These are phyloP conservation scores for Rhodotorula sp. DNA, from an alignment of 1,284 basidiomycete genomes.

Conservation along the genomic window DNA sequence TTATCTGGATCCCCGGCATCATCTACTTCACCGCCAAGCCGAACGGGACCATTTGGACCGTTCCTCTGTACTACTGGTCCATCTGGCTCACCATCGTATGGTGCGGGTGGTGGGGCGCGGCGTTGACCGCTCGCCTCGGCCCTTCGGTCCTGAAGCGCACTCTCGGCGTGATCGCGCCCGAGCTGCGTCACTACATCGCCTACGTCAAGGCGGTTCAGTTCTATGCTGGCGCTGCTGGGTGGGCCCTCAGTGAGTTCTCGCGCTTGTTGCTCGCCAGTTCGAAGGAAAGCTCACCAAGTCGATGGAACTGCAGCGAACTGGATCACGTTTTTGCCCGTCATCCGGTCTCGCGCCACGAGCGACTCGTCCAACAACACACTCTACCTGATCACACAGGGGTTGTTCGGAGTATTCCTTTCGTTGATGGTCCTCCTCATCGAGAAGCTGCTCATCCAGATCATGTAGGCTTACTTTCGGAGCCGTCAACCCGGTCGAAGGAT, in stretches of 20 bases:
- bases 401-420: conserved; percentile 74
- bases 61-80: conserved; percentile 76
- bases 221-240: conserved; percentile 30
- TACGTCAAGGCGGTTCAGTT: conserved; percentile 65
- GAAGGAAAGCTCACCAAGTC: background rate
- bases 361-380: conserved; percentile 49
- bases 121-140: conserved; percentile 53
- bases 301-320: background rate
- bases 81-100: conserved; percentile 44
- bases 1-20: conserved; percentile 66
- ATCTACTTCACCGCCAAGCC: conserved; percentile 63
- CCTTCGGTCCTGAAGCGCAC: conserved; percentile 54
- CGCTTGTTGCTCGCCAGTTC: background rate
- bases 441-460: conserved; percentile 83
- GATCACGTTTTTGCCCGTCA: conserved; percentile 37
- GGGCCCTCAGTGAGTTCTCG: conserved; percentile 34
- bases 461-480: conserved; percentile 48
- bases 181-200: conserved; percentile 68
- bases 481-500: too few species aligned
- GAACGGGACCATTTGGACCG: conserved; percentile 58
- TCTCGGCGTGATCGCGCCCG: conserved; percentile 68
- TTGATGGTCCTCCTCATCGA: conserved; percentile 71
- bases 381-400: conserved; percentile 60
- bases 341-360: conserved; percentile 10
- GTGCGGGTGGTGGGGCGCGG: conserved; percentile 75